Percentiles rank a stretch among this genome's conserved stretches.
Evolutionary conservation across 2,329 filamentous ascomycete species (phyloP).

Genomic region (Fusarium hainanense): DNA sequence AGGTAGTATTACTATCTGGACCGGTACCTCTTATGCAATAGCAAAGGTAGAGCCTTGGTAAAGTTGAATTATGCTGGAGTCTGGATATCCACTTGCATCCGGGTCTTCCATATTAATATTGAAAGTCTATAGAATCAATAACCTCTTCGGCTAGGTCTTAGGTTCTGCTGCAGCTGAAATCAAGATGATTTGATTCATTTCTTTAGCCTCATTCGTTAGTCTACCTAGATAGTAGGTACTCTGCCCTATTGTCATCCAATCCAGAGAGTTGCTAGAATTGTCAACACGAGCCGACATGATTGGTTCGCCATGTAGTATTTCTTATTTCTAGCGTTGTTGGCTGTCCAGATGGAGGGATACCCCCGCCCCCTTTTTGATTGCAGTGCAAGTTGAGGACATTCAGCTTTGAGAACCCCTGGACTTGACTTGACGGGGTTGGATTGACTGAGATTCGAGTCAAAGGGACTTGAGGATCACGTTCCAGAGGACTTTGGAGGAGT

Average conservation of each 20-base stretch:
- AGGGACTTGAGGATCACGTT: slow-evolving; percentile 6
- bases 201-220: slow-evolving; percentile 17
- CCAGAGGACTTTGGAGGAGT: background rate
- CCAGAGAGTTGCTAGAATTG: slow-evolving; percentile 22
- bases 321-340: background rate
- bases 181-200: background rate
- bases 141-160: background rate
- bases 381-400: background rate
- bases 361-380: slow-evolving; percentile 29
- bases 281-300: slow-evolving; percentile 11
- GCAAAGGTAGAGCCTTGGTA: background rate
- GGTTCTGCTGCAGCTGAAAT: background rate
- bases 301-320: background rate
- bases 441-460: background rate
- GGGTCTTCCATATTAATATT: background rate
- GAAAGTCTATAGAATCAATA: background rate
- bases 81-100: slow-evolving; percentile 10
- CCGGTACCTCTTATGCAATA: background rate
- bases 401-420: slow-evolving; percentile 17
- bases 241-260: slow-evolving; percentile 13
- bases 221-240: background rate
- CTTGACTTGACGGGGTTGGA: background rate
- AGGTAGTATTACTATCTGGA: background rate
- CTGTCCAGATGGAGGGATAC: slow-evolving; percentile 1
- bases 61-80: slow-evolving; percentile 1